A percentile compares a stretch with the other conserved stretches of the same genome.
Evolutionary conservation across 2,329 filamentous ascomycete species (phyloP).

Genomic region (Cryphonectria parasitica): DNA sequence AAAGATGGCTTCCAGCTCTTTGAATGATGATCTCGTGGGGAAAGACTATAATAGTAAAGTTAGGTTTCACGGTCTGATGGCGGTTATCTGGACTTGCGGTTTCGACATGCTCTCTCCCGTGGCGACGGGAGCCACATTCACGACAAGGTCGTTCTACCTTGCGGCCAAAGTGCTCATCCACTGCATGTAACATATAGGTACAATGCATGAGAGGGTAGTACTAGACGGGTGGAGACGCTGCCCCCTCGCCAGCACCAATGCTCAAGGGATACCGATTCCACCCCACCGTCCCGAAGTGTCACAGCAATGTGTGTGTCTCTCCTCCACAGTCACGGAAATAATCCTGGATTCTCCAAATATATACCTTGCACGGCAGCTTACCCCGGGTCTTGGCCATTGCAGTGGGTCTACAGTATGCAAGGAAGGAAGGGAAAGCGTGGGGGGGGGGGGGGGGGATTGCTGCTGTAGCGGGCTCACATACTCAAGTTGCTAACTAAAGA

Average conservation of each 20-base stretch:
- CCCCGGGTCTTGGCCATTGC: slow-evolving; percentile 12
- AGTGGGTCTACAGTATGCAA: background rate
- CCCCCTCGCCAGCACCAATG: background rate
- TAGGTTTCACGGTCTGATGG: background rate
- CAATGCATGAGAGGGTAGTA: background rate
- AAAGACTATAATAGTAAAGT: background rate
- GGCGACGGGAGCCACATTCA: background rate
- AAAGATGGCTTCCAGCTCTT: background rate
- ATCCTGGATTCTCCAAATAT: background rate
- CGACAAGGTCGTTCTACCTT: background rate
- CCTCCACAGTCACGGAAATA: background rate
- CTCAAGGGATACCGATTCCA: background rate
- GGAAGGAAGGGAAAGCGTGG: background rate
- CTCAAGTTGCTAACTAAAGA: background rate
- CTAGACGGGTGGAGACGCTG: background rate
- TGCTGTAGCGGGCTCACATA: background rate
- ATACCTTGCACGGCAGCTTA: slow-evolving; percentile 2
- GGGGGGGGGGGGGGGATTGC: too few species aligned
- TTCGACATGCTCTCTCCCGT: background rate
- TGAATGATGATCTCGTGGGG: background rate
- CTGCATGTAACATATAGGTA: background rate
- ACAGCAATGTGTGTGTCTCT: background rate
- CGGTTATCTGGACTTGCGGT: background rate
- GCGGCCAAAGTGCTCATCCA: background rate
- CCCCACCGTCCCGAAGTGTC: slow-evolving; percentile 26